Conservation (phyloP, 805 yeast genomes). For the Myxozyma lipomycoides region DNA sequence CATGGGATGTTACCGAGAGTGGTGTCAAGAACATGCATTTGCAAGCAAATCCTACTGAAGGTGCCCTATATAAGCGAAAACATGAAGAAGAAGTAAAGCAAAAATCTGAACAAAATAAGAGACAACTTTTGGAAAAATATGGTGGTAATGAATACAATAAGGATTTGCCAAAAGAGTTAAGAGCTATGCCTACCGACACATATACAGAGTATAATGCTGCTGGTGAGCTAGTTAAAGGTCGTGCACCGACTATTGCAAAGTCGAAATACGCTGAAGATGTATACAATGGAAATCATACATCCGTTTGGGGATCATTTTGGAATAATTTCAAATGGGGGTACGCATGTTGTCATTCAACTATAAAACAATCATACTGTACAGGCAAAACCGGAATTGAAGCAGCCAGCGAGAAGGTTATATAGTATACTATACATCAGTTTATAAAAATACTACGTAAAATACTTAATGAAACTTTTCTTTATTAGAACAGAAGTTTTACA, state of each 20-base stretch:
- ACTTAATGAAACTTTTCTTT: background rate
- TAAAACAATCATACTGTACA: constrained; percentile 39
- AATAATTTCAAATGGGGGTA: constrained; percentile 45
- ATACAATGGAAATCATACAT: constrained; percentile 40
- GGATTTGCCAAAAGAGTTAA: constrained; percentile 18
- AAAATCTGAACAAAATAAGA: constrained; percentile 35
- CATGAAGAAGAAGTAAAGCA: constrained; percentile 35
- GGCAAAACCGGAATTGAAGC: constrained; percentile 31
- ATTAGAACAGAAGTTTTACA: background rate
- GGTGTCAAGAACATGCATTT: constrained; percentile 34
- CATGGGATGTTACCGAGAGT: constrained; percentile 44
- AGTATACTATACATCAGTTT: background rate
- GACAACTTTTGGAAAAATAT: constrained; percentile 40
- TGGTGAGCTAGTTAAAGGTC: constrained; percentile 19
- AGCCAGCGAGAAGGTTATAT: constrained; percentile 7
- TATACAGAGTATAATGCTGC: constrained; percentile 14
- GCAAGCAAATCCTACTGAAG: constrained; percentile 49
- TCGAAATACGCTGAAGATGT: constrained; percentile 42
- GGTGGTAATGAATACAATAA: constrained; percentile 35
- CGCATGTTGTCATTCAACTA: constrained; percentile 41
- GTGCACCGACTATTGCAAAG: constrained; percentile 2
- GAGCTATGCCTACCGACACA: constrained; percentile 4
- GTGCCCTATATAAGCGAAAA: constrained; percentile 40
- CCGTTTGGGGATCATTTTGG: constrained; percentile 47
- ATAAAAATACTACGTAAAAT: background rate